Base-by-base conservation (phyloP, 176 grass and related monocot species). In the bread wheat (Triticum aestivum) region DNA sequence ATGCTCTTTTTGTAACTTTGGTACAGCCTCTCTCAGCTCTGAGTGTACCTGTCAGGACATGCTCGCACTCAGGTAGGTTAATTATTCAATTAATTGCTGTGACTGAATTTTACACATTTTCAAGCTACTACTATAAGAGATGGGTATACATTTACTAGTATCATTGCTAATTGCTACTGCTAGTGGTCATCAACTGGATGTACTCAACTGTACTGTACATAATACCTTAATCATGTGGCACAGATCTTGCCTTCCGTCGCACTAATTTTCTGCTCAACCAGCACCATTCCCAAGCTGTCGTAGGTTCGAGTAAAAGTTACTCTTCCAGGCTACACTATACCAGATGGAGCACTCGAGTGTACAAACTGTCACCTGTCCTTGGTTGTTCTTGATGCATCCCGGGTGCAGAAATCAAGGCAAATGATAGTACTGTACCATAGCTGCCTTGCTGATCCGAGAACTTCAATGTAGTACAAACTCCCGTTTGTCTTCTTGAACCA, bases 231-330 rank as follows among this genome's bases (percentile, higher is more conserved):
- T 82, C 80, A 82, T 71, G 32, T 56, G 42, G 72, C 11, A 12
- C 12, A 56, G 51, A 70, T 56, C 20, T 70, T 37, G 65, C 47
- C 80, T 56, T 82, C 20, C 56, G n/a, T 26, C 65, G 14, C 45
- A 39, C 66, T 82, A 59, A 27, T 72, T 83, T 27, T 39, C 29
- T 82, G 64, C 65, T 69, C 64, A 82, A 52, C 47, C 21, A 8
- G 47, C 74, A 77, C 79, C 79, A 82, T 82, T 68, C 79, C 64
- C 67, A 79, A 74, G 39, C 66, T 83, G 13, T 33, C 73, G 32
- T 62, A 75, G 52, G 82, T 68, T 89, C 45, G 59, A 81, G 77
- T 89, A 54, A 81, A 89, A 89, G 82, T 59, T 69, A 49, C 69
- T 75, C 42, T 10, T 42, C 73, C 73, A 75, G 44, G 44, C 24